phyloP scores from a whole-genome alignment of 306 rosid genomes.

The Malus sylvestris region DNA sequence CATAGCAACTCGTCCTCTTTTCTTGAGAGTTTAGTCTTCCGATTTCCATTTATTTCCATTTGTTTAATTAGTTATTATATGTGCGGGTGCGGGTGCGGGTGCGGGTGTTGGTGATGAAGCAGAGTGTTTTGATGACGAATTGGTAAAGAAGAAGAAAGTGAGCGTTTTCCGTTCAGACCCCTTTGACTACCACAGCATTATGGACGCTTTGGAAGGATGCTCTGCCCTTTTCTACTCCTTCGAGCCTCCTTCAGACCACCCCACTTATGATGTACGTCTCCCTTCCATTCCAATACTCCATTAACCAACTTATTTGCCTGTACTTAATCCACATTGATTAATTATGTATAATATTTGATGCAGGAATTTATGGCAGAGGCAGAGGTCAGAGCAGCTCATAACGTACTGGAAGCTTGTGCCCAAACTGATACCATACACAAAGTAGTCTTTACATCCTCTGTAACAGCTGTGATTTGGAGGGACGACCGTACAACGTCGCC shows the following conservation, averaged over 20 bases:
- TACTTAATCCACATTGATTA: not conserved
- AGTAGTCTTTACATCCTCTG: constrained; percentile 29
- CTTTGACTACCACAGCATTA: constrained; percentile 27
- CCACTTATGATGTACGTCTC: constrained; percentile 30
- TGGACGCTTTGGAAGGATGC: constrained; percentile 23
- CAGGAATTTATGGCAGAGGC: constrained; percentile 34
- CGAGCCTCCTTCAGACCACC: constrained; percentile 27
- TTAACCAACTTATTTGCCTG: not conserved
- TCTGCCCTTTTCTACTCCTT: constrained; percentile 28
- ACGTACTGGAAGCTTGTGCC: constrained; percentile 39
- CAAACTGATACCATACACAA: constrained; percentile 25
- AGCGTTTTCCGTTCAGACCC: constrained; percentile 21
- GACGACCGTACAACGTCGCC: constrained; percentile 7
- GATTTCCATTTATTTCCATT: not conserved
- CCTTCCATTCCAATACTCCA: not conserved
- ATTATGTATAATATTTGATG: not conserved
- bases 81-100: not conserved
- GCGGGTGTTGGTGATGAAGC: not conserved
- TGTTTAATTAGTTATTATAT: not conserved
- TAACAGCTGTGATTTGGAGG: constrained; percentile 30
- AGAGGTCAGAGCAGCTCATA: constrained; percentile 41
- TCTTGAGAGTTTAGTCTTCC: not conserved
- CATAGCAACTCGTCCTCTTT: not conserved
- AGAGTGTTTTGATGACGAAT: not conserved
- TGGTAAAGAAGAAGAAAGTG: constrained; percentile 2